These are phyloP conservation scores for Paramecium primaurelia DNA, from an alignment of 73 alveolate genomes.

Conservation along the genomic window DNA sequence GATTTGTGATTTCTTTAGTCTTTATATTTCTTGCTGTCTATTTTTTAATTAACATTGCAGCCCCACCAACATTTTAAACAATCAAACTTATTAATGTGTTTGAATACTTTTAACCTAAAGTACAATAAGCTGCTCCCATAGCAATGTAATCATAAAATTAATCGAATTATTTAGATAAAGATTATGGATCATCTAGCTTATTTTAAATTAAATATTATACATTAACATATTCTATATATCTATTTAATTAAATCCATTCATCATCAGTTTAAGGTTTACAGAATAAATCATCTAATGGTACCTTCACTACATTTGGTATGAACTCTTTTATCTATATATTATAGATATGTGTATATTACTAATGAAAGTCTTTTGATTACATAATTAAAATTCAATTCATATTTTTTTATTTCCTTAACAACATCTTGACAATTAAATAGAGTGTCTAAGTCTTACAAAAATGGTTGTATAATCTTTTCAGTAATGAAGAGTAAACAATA, in stretches of 20 bases:
- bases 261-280: neutral
- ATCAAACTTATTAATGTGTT: neutral
- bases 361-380: constrained; percentile 19
- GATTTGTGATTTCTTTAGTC: constrained; percentile 2
- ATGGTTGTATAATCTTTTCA: neutral
- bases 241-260: neutral
- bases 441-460: neutral
- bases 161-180: neutral
- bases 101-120: neutral
- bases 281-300: neutral
- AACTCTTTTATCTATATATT: neutral
- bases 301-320: neutral
- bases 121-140: constrained; percentile 1
- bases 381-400: neutral
- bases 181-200: neutral
- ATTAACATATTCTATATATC: neutral
- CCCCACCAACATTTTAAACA: constrained; percentile 9
- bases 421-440: neutral
- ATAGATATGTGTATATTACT: neutral
- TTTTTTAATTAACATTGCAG: neutral
- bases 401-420: neutral
- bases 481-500: neutral
- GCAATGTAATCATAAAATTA: constrained; percentile 3
- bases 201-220: neutral
- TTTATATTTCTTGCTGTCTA: constrained; percentile 16